phyloP scores from a whole-genome alignment of 2,329 filamentous ascomycete genomes.

The Pezicula carpinea region DNA sequence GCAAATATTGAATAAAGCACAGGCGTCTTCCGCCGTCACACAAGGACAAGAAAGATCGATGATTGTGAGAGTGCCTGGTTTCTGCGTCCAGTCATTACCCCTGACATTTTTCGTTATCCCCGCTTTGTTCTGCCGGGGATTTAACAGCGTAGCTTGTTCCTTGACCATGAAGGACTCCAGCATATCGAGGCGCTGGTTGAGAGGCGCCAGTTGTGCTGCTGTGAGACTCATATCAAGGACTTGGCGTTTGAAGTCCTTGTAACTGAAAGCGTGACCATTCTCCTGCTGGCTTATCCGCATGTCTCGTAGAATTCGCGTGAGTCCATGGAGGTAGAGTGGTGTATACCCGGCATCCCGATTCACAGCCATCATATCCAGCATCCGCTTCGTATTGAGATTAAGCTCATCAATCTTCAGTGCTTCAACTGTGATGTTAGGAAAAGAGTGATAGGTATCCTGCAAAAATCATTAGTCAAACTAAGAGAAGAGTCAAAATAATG shows the following conservation, averaged over 20 bases:
- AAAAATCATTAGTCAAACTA: background rate
- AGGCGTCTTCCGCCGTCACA: conserved; percentile 61
- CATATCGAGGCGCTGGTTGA: conserved; percentile 56
- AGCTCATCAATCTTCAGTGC: conserved; percentile 41
- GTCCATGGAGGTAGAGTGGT: conserved; percentile 47
- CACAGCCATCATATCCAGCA: conserved; percentile 52
- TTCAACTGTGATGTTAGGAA: conserved; percentile 37
- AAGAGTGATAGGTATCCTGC: conserved; percentile 31
- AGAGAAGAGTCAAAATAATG: background rate
- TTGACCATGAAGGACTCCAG: conserved; percentile 59
- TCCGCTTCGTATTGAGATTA: conserved; percentile 46
- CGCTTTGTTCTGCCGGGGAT: background rate
- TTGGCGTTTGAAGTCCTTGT: conserved; percentile 34
- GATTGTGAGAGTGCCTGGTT: conserved; percentile 54
- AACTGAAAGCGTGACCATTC: conserved; percentile 35
- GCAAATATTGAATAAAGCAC: conserved; percentile 68
- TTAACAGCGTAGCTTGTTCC: conserved; percentile 5
- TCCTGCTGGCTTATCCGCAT: conserved; percentile 39
- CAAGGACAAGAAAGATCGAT: conserved; percentile 72
- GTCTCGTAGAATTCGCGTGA: conserved; percentile 44
- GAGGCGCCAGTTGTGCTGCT: conserved; percentile 44
- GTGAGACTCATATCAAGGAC: conserved; percentile 37
- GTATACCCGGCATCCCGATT: conserved; percentile 29
- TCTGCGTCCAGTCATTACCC: conserved; percentile 19
- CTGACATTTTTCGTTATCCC: background rate